Evolutionary conservation across 768 basidiomycete species (phyloP), one percentile per base, ranked within the genome.

Genomic region (Arthromyces matolae): DNA sequence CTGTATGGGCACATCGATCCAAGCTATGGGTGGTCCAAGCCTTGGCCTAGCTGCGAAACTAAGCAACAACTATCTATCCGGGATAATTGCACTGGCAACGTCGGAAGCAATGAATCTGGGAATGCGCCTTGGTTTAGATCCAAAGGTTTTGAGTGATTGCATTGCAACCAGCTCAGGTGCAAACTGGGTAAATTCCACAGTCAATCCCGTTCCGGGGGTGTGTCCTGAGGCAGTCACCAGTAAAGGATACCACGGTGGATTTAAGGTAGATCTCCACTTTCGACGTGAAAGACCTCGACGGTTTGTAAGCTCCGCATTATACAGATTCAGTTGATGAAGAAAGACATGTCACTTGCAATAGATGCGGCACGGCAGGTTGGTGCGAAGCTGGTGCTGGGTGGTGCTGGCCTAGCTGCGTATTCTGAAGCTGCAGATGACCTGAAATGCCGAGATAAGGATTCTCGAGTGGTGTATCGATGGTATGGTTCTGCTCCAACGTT

Each of bases 281-380:
- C 23, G 13, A 37, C 19, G 27, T 12, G 34, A 33, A 3, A n/a
- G 10, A 5, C 18, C 33, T 33, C 24, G 9, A 14, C 3, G 27
- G 5, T 18, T 46, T 10, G 12, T n/a, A n/a, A n/a, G n/a, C n/a
- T n/a, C n/a, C n/a, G n/a, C n/a, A n/a, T n/a, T n/a, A n/a, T n/a
- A 28, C 42, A 72, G 71, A 64, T 75, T 5, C 69, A 75, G 40
- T 47, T 73, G 20, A 73, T 75, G 72, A 73, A 72, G 55, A 75
- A 75, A 57, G 72, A 73, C 34, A 66, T 73, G 59, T 52, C 58
- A 14, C 58, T 75, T 18, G 73, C 73, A 1, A 61, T 68, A 3
- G 62, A 64, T 14, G 71, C 71, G 19, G 71, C 73, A 5, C 54
- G 58, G 29, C 54, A 65, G 49, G 67, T 69, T 3, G 62, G 61